These are phyloP conservation scores for Purpureocillium takamizusanense DNA, from an alignment of 2,329 filamentous ascomycete genomes.

Conservation along the genomic window DNA sequence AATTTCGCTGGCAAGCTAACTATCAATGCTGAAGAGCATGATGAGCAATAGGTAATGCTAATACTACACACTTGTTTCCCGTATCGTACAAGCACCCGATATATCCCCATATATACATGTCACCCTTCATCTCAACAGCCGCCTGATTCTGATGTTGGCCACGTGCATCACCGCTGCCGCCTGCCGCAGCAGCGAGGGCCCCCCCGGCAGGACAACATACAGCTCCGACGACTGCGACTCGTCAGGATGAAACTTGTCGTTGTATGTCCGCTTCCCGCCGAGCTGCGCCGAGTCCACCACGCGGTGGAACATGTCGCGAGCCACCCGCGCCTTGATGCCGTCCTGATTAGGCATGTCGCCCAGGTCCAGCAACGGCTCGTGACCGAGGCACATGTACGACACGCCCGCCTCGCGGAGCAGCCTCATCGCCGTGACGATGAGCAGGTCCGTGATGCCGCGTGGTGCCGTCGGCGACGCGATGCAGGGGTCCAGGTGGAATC, in stretches of 20 bases:
- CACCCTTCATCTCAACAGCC: slow-evolving; percentile 3
- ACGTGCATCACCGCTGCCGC: slow-evolving; percentile 9
- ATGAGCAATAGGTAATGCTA: no score
- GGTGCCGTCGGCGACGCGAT: slow-evolving; percentile 8
- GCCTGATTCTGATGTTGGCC: slow-evolving; percentile 10
- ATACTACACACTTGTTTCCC: no score
- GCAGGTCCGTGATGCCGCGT: slow-evolving; percentile 9
- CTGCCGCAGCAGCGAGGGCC: slow-evolving; percentile 7
- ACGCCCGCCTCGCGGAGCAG: slow-evolving; percentile 9
- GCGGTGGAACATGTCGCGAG: slow-evolving; percentile 6
- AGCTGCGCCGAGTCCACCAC: slow-evolving; percentile 10
- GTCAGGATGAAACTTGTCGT: slow-evolving; percentile 12
- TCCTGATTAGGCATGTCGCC: not conserved
- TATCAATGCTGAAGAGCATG: no score
- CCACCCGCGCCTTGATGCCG: slow-evolving; percentile 1
- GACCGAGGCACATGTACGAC: slow-evolving; percentile 11
- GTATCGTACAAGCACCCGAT: no score
- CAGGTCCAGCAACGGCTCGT: slow-evolving; percentile 9
- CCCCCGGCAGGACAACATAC: slow-evolving; percentile 10
- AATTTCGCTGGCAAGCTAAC: no score
- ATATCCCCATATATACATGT: not conserved
- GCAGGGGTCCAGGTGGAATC: slow-evolving; percentile 13
- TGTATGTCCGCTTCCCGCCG: slow-evolving; percentile 10
- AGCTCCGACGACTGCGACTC: slow-evolving; percentile 7
- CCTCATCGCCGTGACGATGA: slow-evolving; percentile 11